Evolutionary conservation across 331 rosid genomes (phyloP), one percentile per base, ranked within the genome.

Genomic region (Rhamnella rubrinervis): DNA sequence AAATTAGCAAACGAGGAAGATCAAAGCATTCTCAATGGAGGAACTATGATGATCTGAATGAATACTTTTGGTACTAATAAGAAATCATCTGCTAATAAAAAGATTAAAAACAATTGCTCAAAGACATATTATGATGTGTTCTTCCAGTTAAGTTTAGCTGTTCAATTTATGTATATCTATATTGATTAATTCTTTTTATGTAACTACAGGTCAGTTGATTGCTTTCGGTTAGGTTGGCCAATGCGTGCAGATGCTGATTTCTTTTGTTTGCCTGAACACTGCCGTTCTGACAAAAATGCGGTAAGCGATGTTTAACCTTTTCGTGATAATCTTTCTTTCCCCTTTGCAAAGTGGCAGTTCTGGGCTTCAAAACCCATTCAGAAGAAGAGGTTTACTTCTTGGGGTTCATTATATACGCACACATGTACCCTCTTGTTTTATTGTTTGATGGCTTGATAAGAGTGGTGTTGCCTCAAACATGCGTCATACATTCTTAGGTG

Each of bases 21-120:
- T 93, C 97, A 66, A 93, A 93, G 83, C 97, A 93, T 85, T 93
- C 98, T 18, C 96, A 87, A 61, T 93, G 98, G 98, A 87, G 98
- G 81, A 93, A 93, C 75, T 93, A 93, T 71, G 98, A 93, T 74
- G 98, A 93, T 84, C 67, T 91, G 63, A 93, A 93, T 82, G 98
- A 93, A 85, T 93, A 89, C 78, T 93, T 93, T 73, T 93, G 98
- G 98, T 93, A 88, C 21, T 17, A 28, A 40, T 44, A 44, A 44
- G 49, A 10, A 11, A 8, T 44, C 14, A 2, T 44, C 49, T 44
- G 3, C 14, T 44, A 44, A 40, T 9, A 9, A 9, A 44, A 10
- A 44, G 49, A 44, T 1, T 2, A 44, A 44, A 44, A 44, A 7
- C 49, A 9, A 2, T 11, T 44, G 13, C 49, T 44, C 49, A 1